phyloP scores from a whole-genome alignment of 1,284 basidiomycete species.

The Paramarasmius palmivorus region DNA sequence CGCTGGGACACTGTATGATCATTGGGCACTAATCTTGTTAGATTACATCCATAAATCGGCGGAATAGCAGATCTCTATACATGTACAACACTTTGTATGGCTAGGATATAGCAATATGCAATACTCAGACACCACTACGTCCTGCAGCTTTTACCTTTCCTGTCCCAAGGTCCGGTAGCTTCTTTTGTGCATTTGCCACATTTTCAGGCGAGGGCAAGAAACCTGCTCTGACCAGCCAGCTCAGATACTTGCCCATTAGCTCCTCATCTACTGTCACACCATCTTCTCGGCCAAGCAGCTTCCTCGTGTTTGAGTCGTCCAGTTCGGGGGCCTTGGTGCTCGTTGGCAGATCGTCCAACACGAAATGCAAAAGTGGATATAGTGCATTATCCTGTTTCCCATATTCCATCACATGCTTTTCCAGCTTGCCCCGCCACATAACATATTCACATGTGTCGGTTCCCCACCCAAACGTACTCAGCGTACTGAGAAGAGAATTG shows the following conservation, averaged over 20 bases:
- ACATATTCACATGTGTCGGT: conserved; percentile 87
- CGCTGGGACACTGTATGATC: too few relatives aligned
- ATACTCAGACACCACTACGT: conserved; percentile 38
- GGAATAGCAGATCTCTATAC: too few relatives aligned
- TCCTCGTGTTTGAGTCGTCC: conserved; percentile 83
- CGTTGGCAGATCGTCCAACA: conserved; percentile 95
- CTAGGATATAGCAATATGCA: too few relatives aligned
- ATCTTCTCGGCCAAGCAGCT: conserved; percentile 51
- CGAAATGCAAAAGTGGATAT: conserved; percentile 96
- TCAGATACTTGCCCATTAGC: conserved; percentile 87
- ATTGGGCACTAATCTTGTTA: too few relatives aligned
- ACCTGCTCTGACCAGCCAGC: conserved; percentile 88
- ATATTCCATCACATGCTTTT: conserved; percentile 88
- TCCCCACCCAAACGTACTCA: conserved; percentile 81
- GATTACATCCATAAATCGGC: too few relatives aligned
- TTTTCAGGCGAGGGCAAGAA: conserved; percentile 76
- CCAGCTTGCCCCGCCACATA: conserved; percentile 88
- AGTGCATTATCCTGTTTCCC: conserved; percentile 89
- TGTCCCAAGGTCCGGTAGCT: conserved; percentile 42
- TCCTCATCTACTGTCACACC: conserved; percentile 11
- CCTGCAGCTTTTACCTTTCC: conserved; percentile 46
- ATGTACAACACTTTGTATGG: too few relatives aligned
- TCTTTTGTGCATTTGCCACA: conserved; percentile 33
- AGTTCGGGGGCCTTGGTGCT: conserved; percentile 94
- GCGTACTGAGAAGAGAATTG: conserved; percentile 83